Conservation (phyloP, 495 filamentous ascomycete genomes). For the Collariella sp. region DNA sequence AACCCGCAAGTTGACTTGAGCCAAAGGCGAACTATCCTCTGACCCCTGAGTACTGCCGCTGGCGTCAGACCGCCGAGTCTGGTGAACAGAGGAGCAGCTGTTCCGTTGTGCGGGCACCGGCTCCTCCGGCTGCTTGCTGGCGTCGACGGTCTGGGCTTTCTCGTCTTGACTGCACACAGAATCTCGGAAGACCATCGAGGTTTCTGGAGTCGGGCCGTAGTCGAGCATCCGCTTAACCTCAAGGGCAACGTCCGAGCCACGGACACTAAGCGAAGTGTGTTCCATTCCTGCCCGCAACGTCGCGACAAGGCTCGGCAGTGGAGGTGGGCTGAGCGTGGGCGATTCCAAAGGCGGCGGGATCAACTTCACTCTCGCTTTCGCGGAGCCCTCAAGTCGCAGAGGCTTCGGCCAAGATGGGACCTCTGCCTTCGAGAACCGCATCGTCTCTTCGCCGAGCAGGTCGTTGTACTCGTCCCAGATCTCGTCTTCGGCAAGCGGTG, state of each 20-base stretch:
- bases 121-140: conserved; percentile 19
- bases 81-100: conserved; percentile 32
- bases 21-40: conserved; percentile 53
- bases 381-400: conserved; percentile 36
- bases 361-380: conserved; percentile 13
- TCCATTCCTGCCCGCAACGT: conserved; percentile 22
- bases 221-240: conserved; percentile 38
- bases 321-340: conserved; percentile 28
- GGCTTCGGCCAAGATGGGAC: conserved; percentile 38
- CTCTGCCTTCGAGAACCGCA: conserved; percentile 45
- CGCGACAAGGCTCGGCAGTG: conserved; percentile 26
- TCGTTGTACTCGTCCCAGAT: conserved; percentile 95
- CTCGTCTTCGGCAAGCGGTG: conserved; percentile 68
- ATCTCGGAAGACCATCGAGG: conserved; percentile 46
- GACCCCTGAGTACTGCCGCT: conserved; percentile 35
- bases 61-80: conserved; percentile 38
- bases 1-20: conserved; percentile 75
- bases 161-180: conserved; percentile 40
- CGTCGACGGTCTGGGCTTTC: conserved; percentile 21
- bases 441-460: conserved; percentile 56
- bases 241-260: conserved; percentile 41
- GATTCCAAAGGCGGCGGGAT: conserved; percentile 33
- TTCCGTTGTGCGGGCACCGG: not conserved
- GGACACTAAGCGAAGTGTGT: conserved; percentile 31
- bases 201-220: conserved; percentile 28